Evolutionary conservation across 371 early-diverging fungal genomes (phyloP), one percentile per base, ranked within the genome.

Genomic region (Syncephalis plumigaleata): DNA sequence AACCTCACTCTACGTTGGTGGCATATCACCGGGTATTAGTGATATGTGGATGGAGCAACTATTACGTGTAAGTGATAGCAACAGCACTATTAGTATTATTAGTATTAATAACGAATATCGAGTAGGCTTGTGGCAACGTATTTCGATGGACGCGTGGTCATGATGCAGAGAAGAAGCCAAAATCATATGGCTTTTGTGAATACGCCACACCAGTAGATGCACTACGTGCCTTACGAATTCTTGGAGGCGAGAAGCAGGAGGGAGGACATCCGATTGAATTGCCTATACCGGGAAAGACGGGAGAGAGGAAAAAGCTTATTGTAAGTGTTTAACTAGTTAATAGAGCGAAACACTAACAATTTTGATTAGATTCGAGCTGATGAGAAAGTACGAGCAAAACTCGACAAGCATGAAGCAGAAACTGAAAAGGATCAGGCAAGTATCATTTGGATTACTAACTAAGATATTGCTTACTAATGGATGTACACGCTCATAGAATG

Each of bases 181-280:
- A 79, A 55, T 74, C 71, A 0, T 89, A 82, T 64, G 90, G 90
- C 0, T 85, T 89, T 59, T 81, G 77, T 36, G 76, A 80, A 20
- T 89, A 77, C 55, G 77, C 70, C 15, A 69, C 79, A 50, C 70
- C 84, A 5, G 77, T 76, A 36, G 66, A 75, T 45, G 67, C 81
- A 1, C 55, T 82, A 39, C 59, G 76, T 39, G 79, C 85, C 1
- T 61, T 84, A 36, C 68, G 79, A 46, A 68, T 84, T 1, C 50
- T 86, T 42, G 81, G 81, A 23, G 80, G 81, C 18, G 80, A 78
- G 48, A 68, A 62, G 53, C 70, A 48, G 53, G 60, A 42, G 50
- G 67, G 56, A 9, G 57, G 57, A 31, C 56, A 50, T 22, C 57
- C 51, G 24, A 58, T 75, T 15, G 61, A 66, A 15, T 44, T 84